Evolutionary conservation across 768 basidiomycete genomes (phyloP).

Genomic region (Mycena haematopus): DNA sequence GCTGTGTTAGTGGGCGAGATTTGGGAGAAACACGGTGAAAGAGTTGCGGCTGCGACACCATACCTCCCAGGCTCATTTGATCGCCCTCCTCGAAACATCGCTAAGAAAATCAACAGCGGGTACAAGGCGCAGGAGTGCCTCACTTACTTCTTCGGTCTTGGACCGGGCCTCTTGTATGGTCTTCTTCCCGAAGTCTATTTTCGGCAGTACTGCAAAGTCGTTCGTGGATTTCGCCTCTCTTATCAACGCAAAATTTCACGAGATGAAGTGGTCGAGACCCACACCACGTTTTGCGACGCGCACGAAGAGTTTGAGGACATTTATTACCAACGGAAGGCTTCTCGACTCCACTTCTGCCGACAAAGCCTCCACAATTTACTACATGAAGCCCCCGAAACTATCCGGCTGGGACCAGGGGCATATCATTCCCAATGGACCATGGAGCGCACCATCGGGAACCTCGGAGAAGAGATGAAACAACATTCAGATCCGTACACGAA

Average conservation of each 20-base stretch:
- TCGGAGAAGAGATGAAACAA: constrained; percentile 19
- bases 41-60: constrained; percentile 14
- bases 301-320: constrained; percentile 13
- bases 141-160: constrained; percentile 30
- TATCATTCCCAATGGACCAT: constrained; percentile 18
- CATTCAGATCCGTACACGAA: constrained; percentile 15
- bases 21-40: constrained; percentile 32
- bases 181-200: constrained; percentile 30
- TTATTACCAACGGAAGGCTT: constrained; percentile 6
- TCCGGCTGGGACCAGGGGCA: constrained; percentile 4
- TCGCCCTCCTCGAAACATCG: constrained; percentile 34
- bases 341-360: constrained; percentile 13
- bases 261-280: not conserved
- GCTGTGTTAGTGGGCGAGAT: constrained; percentile 26
- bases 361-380: constrained; percentile 13
- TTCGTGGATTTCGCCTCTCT: constrained; percentile 10
- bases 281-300: not conserved
- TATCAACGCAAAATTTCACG: constrained; percentile 6
- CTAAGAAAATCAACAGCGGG: constrained; percentile 33
- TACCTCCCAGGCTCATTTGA: constrained; percentile 30
- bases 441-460: constrained; percentile 23
- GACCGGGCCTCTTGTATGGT: constrained; percentile 27
- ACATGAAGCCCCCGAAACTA: constrained; percentile 2
- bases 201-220: constrained; percentile 31
- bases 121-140: constrained; percentile 39